phyloP scores from a whole-genome alignment of 2,329 filamentous ascomycete genomes.

The Venturia asperata region DNA sequence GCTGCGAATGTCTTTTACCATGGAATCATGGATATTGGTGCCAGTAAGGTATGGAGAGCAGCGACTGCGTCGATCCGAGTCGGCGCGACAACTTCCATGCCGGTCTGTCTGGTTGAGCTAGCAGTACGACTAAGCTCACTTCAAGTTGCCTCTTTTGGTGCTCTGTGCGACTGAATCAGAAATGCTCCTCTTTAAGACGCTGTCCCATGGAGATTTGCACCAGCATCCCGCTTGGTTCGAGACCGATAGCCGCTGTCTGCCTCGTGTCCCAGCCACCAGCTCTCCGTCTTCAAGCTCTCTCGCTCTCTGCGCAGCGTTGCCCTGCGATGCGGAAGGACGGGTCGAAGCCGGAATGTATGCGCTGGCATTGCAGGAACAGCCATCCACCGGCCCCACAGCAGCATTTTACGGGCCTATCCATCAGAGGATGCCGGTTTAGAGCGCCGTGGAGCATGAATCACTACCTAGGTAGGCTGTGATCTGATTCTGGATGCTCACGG shows the following conservation, averaged over 20 bases:
- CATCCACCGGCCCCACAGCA: neutral
- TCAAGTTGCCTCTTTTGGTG: neutral
- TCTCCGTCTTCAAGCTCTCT: neutral
- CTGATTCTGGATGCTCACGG: neutral
- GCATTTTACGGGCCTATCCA: neutral
- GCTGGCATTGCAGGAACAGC: neutral
- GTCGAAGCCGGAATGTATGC: conserved; percentile 1
- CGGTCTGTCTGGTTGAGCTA: too few relatives aligned
- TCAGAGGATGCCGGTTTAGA: neutral
- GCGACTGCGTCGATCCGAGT: too few relatives aligned
- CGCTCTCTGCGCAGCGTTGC: neutral
- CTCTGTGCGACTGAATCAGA: neutral
- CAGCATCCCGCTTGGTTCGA: neutral
- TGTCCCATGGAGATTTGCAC: too few relatives aligned
- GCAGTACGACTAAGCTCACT: too few relatives aligned
- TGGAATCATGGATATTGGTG: too few relatives aligned
- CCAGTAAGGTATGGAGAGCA: too few relatives aligned
- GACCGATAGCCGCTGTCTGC: neutral
- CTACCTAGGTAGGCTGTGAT: neutral
- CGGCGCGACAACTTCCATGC: too few relatives aligned
- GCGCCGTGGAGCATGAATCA: neutral
- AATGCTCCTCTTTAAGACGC: neutral
- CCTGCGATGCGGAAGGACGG: neutral
- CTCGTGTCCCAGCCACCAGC: neutral
- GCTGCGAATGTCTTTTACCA: too few relatives aligned